These are phyloP conservation scores for Lasiosphaeria ovina DNA, from an alignment of 495 filamentous ascomycete genomes.

Conservation along the genomic window DNA sequence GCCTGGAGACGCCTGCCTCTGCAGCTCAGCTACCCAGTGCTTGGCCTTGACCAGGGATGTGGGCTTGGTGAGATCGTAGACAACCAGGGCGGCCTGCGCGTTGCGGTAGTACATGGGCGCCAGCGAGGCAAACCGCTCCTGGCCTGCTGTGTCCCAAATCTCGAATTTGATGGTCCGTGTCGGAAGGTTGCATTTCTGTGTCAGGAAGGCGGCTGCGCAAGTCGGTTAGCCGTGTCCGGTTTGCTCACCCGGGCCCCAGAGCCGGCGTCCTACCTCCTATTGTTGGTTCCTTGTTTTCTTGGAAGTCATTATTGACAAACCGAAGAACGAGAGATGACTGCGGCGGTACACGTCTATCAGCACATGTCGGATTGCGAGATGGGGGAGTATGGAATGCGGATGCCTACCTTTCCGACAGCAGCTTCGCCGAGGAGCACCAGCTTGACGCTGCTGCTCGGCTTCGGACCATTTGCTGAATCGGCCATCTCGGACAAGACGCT, in stretches of 20 bases:
- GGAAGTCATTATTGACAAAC: conserved; percentile 99
- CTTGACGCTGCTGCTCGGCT: conserved; percentile 99
- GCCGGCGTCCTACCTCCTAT: conserved; percentile 76
- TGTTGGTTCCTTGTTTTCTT: conserved; percentile 99
- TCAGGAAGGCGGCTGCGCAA: conserved; percentile 84
- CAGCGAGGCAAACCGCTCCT: conserved; percentile 95
- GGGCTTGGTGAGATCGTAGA: conserved; percentile 97
- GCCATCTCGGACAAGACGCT: conserved; percentile 37
- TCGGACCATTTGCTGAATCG: conserved; percentile 63
- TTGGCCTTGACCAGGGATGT: conserved; percentile 93
- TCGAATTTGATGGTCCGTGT: conserved; percentile 98
- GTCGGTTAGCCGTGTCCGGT: background rate
- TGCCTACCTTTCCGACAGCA: conserved; percentile 90
- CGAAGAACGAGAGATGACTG: conserved; percentile 96
- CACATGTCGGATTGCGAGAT: background rate
- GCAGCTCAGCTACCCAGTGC: conserved; percentile 98
- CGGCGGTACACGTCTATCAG: background rate
- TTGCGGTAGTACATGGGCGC: conserved; percentile 99
- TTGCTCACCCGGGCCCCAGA: conserved; percentile 1
- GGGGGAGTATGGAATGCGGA: conserved; percentile 5
- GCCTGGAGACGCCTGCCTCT: conserved; percentile 94
- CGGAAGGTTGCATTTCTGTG: conserved; percentile 96
- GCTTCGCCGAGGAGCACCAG: conserved; percentile 95
- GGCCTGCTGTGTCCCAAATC: conserved; percentile 99
- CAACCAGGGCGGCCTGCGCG: conserved; percentile 95